These are phyloP conservation scores for Fusarium pseudonygamai DNA, from an alignment of 2,329 filamentous ascomycete species.

Conservation along the genomic window DNA sequence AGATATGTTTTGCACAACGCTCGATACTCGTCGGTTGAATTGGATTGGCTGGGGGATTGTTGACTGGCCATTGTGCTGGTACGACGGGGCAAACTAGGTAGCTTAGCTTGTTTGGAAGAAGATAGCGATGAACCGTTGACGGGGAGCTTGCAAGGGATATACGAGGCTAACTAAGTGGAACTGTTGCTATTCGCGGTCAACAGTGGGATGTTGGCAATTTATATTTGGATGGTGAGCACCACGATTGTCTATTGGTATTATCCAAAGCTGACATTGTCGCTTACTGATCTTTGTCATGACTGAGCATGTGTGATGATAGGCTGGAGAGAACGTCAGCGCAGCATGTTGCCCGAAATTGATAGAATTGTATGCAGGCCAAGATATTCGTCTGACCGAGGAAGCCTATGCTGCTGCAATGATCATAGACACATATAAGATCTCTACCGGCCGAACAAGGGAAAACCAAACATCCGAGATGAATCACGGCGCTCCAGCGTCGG, in stretches of 20 bases:
- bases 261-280: background rate
- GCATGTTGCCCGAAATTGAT: background rate
- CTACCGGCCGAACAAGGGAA: rapidly evolving
- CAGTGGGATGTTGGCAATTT: too few species aligned
- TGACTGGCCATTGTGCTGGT: background rate
- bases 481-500: too few species aligned
- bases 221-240: background rate
- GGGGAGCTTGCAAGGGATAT: background rate
- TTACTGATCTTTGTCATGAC: constrained; percentile 3
- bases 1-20: constrained; percentile 1
- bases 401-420: rapidly evolving
- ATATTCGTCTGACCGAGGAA: background rate
- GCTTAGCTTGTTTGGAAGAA: background rate
- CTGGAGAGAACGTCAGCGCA: background rate
- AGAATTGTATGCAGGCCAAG: background rate
- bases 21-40: background rate
- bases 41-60: background rate
- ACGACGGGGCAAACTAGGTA: too few species aligned
- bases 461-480: background rate
- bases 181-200: too few species aligned
- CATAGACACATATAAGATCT: background rate
- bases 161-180: background rate
- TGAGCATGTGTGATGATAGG: background rate
- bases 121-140: background rate
- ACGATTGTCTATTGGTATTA: background rate